Conservation (phyloP, 2,329 filamentous ascomycete species). For the Neoarthrinium moseri region DNA sequence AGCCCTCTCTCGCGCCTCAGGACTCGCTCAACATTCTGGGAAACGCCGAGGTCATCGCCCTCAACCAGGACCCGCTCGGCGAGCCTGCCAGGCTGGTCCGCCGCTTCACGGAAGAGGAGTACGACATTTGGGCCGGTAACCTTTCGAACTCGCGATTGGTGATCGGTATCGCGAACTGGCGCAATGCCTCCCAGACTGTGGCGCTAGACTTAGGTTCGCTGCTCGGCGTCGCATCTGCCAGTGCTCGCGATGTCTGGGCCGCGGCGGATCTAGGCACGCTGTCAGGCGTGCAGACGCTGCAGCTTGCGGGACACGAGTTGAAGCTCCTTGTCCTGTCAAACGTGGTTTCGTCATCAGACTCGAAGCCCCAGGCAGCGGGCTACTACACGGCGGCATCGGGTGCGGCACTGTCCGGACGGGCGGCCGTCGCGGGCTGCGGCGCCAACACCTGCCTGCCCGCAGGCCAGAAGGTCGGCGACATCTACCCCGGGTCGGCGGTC, state of each 20-base stretch:
- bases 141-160: conserved; percentile 42
- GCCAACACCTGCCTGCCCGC: conserved; percentile 39
- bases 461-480: conserved; percentile 39
- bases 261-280: conserved; percentile 30
- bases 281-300: conserved; percentile 28
- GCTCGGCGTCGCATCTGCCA: conserved; percentile 37
- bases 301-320: conserved; percentile 37
- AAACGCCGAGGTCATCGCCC: conserved; percentile 54
- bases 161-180: conserved; percentile 49
- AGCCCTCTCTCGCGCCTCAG: conserved; percentile 32
- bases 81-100: conserved; percentile 49
- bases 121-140: conserved; percentile 50
- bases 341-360: conserved; percentile 22
- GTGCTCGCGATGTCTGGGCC: conserved; percentile 39
- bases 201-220: conserved; percentile 38
- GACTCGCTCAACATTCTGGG: conserved; percentile 41
- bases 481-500: conserved; percentile 32
- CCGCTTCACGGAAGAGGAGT: conserved; percentile 45
- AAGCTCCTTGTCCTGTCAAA: conserved; percentile 36
- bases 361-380: conserved; percentile 14
- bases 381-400: conserved; percentile 40
- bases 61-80: conserved; percentile 56
- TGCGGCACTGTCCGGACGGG: conserved; percentile 34
- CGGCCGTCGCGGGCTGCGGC: conserved; percentile 32
- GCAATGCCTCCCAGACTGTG: conserved; percentile 38